These are phyloP conservation scores for Xerocomus brunneocitrinus DNA, from an alignment of 768 basidiomycete genomes.

Conservation along the genomic window DNA sequence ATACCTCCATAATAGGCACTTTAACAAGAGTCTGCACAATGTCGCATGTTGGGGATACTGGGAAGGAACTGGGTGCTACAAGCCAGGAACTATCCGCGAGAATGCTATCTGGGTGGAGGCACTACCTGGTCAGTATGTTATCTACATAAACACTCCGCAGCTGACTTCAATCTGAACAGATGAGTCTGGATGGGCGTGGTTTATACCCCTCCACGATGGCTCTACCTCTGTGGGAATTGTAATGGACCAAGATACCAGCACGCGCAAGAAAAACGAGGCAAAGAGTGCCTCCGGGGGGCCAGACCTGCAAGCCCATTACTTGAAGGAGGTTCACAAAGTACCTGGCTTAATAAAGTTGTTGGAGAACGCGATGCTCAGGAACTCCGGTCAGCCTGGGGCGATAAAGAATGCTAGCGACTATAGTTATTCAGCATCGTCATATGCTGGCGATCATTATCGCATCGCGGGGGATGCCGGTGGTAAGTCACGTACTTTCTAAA, in stretches of 20 bases:
- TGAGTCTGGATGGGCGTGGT: constrained; percentile 56
- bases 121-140: constrained; percentile 9
- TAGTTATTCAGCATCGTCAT: constrained; percentile 53
- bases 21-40: constrained; percentile 32
- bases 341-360: constrained; percentile 1
- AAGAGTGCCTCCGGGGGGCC: background rate
- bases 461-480: constrained; percentile 51
- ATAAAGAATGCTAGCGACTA: constrained; percentile 46
- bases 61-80: constrained; percentile 28
- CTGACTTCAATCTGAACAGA: constrained; percentile 30
- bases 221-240: constrained; percentile 52
- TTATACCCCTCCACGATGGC: constrained; percentile 48
- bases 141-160: too few species aligned
- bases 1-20: constrained; percentile 31
- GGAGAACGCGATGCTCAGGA: constrained; percentile 5
- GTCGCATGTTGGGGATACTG: constrained; percentile 37
- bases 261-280: constrained; percentile 20
- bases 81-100: constrained; percentile 28
- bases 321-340: constrained; percentile 4
- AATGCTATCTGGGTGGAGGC: constrained; percentile 38
- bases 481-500: background rate
- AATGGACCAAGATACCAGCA: constrained; percentile 36
- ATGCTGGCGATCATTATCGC: constrained; percentile 49
- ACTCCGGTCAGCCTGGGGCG: constrained; percentile 2
- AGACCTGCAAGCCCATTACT: constrained; percentile 2